Evolutionary conservation across 1,284 basidiomycete genomes (phyloP).

Genomic region (Heterobasidion occidentale): DNA sequence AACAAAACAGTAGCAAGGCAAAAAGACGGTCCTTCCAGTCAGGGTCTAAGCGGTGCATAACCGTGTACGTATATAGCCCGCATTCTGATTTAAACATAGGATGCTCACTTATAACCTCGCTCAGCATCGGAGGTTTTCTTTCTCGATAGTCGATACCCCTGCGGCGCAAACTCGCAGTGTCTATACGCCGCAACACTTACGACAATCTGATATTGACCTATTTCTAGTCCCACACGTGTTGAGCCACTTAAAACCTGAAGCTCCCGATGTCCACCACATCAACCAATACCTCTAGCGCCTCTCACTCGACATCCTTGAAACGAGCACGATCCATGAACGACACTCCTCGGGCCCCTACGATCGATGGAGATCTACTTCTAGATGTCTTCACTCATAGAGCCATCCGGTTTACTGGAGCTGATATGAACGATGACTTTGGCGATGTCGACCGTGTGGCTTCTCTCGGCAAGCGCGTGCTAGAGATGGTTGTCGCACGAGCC

Average conservation of each 20-base stretch:
- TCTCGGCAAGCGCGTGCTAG: constrained; percentile 45
- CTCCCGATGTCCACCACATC: background rate
- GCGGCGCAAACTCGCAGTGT: too few species aligned
- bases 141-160: too few species aligned
- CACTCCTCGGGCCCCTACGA: background rate
- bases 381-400: constrained; percentile 64
- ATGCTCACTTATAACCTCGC: too few species aligned
- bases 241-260: background rate
- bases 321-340: background rate
- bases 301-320: background rate
- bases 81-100: too few species aligned
- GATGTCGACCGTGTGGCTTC: constrained; percentile 52
- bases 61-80: too few species aligned
- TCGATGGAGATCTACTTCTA: constrained; percentile 42
- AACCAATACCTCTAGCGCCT: background rate
- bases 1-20: too few species aligned
- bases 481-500: constrained; percentile 37
- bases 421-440: constrained; percentile 33
- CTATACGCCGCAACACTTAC: too few species aligned
- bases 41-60: too few species aligned
- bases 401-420: constrained; percentile 34
- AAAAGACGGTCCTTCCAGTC: too few species aligned
- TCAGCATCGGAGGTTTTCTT: too few species aligned
- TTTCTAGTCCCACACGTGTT: background rate
- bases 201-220: too few species aligned